Evolutionary conservation across 2,329 filamentous ascomycete genomes (phyloP).

Genomic region (Aspergillus ibericus): DNA sequence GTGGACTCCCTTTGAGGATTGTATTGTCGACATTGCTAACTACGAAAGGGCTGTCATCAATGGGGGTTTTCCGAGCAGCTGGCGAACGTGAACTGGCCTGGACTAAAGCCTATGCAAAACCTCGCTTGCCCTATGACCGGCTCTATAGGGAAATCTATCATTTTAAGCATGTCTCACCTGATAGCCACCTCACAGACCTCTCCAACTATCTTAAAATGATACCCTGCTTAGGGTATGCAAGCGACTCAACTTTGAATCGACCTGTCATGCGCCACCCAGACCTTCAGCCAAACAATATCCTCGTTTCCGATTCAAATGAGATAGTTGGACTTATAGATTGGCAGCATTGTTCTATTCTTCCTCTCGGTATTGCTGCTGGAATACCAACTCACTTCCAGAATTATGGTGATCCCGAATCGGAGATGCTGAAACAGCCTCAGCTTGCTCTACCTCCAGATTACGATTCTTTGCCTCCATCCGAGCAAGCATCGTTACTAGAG

Average conservation of each 20-base stretch:
- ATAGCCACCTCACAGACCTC: conserved; percentile 18
- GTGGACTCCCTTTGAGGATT: neutral
- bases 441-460: conserved; percentile 14
- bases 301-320: conserved; percentile 29
- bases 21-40: neutral
- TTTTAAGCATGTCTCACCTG: conserved; percentile 14
- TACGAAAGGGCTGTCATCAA: conserved; percentile 12
- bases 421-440: conserved; percentile 13
- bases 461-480: conserved; percentile 6
- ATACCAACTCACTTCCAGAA: conserved; percentile 45
- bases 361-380: conserved; percentile 37
- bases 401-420: conserved; percentile 29
- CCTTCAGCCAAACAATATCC: conserved; percentile 32
- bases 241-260: conserved; percentile 5
- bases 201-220: conserved; percentile 15
- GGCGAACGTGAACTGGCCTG: conserved; percentile 18
- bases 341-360: conserved; percentile 41
- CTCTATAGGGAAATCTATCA: conserved; percentile 18
- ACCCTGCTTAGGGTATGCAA: conserved; percentile 13
- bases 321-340: conserved; percentile 45
- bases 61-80: conserved; percentile 13
- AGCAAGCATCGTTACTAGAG: conserved; percentile 12
- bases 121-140: conserved; percentile 19
- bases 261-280: conserved; percentile 28
- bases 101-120: conserved; percentile 15